Evolutionary conservation across 129 eudicot species (phyloP), one percentile per base, ranked within the genome.

Genomic region (Smallanthus sonchifolius): DNA sequence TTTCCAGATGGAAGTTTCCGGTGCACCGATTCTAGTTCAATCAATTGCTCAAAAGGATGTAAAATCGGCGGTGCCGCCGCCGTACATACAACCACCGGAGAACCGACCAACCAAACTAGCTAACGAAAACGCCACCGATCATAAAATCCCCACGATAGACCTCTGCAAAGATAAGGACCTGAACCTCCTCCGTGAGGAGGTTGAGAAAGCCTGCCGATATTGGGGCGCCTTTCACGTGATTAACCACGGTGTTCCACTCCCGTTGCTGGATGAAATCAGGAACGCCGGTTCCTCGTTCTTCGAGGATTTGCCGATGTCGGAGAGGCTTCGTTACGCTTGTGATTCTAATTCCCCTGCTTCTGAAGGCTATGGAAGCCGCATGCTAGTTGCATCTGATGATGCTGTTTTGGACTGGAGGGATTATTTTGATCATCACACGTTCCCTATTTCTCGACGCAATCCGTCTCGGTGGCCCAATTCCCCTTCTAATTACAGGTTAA

Each of bases 361-460:
- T 19, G 88, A 94, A 76, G 98, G 98, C 2, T 94, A 94, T 65
- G 98, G 98, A 6, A 90, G 94, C 43, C 77, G 91, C 0, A 90
- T 94, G 98, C 77, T 94, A 28, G 96, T 88, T 1, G 86, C 81
- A 0, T 65, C 84, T 1, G 82, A 94, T 52, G 91, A 88, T 35
- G 79, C 82, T 5, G 96, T 90, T 75, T 83, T 94, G 83, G 97
- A 94, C 64, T 94, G 97, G 98, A 88, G 98, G 60, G 98, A 94
- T 76, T 94, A 88, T 45, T 90, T 86, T 78, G 97, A 94, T 74
- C 97, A 94, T 70, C 98, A 94, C 61, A 88, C 97, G 32, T 75
- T 84, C 11, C 98, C 98, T 9, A 36, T 88, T 60, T 80, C 87
- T 4, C 77, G 96, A 1, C 86, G 93, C 10, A n/a, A 84, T 75